Evolutionary conservation across 495 filamentous ascomycete species (phyloP), one percentile per base, ranked within the genome.

Genomic region (Aspergillus baeticus): DNA sequence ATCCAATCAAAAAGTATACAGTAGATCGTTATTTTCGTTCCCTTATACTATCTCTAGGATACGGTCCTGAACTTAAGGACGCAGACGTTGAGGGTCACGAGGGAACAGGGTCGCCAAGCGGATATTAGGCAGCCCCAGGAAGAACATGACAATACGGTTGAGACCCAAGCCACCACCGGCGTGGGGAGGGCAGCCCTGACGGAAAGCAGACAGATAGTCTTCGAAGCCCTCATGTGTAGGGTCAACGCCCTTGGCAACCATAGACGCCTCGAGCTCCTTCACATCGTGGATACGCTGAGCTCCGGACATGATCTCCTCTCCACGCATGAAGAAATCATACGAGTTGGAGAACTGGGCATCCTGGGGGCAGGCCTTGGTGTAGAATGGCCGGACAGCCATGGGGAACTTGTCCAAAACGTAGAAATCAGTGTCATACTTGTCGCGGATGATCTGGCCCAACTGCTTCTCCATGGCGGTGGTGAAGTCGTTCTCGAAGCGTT

Each of bases 251-350:
- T 93, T 89, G 52, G 74, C 73, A 42, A 76, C 69, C 78, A 96
- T 89, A 10, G 83, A 81, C 8, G 79, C 80, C 65, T 84, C 80
- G 38, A 96, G 78, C 69, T 88, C 80, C 33, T 76, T 78, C 34
- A 89, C 81, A 60, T 88, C 70, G 78, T 96, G 80, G 63, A 96
- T 87, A 73, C 91, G 88, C 77, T 96, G 91, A 23, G 89, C 91
- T 48, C 91, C 91, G 11, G 84, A 88, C 72, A 92, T 83, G 68
- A 95, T 92, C 73, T 93, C 92, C 73, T 96, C 89, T 17, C 89
- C 89, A 60, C 92, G 86, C 87, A 96, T 89, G 80, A 95, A 92
- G 79, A 96, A 90, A 74, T 96, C 91, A 77, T 90, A 96, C 5
- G 86, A 88, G 73, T 95, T 93, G 48, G 84, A 88, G 63, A 90